Base-by-base conservation (phyloP, 768 basidiomycete genomes). In the Suillus discolor region DNA sequence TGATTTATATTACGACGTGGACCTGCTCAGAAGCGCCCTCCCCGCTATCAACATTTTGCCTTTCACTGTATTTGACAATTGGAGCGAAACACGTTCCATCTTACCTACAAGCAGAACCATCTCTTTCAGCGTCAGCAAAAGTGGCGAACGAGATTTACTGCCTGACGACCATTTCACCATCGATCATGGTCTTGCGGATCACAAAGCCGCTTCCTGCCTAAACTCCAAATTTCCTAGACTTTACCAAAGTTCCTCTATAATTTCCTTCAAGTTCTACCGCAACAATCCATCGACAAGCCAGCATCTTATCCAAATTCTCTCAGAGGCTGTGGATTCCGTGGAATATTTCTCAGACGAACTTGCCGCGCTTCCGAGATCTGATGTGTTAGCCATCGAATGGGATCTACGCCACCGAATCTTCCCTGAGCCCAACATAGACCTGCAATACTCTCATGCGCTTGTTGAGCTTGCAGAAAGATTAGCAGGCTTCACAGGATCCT, bases 311-410 rank as follows among this genome's bases (percentile, higher is more conserved):
- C 62, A 64, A 0, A 47, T 74, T 13, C 62, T 76, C 47, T 72
- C 74, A 15, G 65, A 16, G 28, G 42, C 64, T 8, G 15, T 63
- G 44, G 45, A 57, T 31, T 20, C 61, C 4, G 49, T 62, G 20
- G 28, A 66, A 67, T 20, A 41, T 65, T 38, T 69, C 65, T 51
- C 4, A 54, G 38, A 72, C 65, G 13, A 59, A 67, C 20, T 66
- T 66, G 20, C 72, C 59, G 60, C 72, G 18, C 68, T 77, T 28
- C 31, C 68, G 9, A 72, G 77, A 16, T 68, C 80, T 7, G 77
- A 83, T 25, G 80, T 87, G n/a, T 78, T 87, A 51, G 72, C 85
- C 36, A 67, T 89, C 51, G 80, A 85, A 63, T 88, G 86, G 78
- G 82, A 84, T 68, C 74, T 88, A 25, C 84, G 82, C 3, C 73